Evolutionary conservation across 768 basidiomycete genomes (phyloP), one percentile per base, ranked within the genome.

Genomic region (Mycena haematopus): DNA sequence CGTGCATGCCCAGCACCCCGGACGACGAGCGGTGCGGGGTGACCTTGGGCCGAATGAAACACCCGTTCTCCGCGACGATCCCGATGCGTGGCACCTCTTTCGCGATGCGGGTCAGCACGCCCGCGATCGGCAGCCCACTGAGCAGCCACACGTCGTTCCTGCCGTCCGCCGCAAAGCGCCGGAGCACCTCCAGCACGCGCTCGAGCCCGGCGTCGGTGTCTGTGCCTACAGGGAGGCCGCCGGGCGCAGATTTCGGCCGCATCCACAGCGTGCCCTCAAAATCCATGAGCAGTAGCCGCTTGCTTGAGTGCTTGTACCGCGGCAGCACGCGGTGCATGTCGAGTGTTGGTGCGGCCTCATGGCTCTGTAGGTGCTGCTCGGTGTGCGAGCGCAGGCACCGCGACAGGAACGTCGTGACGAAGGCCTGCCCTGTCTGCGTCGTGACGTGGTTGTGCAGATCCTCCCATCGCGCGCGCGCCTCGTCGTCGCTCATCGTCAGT

Each of bases 61-160:
- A 95, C 1, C 93, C 93, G 62, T 95, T 93, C 78, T 95, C 94
- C 0, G 92, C 92, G 0, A 93, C 87, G 62, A 95, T 86, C 19
- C 93, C 93, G 55, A 95, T 77, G 40, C 80, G 81, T 1, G 91
- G 90, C 13, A 88, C 79, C 63, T 78, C 76, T 60, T 82, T 80
- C 8, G 63, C 58, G 35, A 60, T 49, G 29, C 80, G 79, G 68
- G 91, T 89, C 59, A 95, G 71, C 27, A 85, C 82, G 14, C 84
- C 86, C 60, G 80, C 82, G 27, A 89, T 79, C 13, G 86, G 83
- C 52, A 94, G 71, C 8, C 92, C 92, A 70, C 92, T 93, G 63
- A 95, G 76, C 62, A 93, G 65, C 91, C 92, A 95, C 35, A 95
- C 89, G 68, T 91, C 86, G 62, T 93, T 95, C 70, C 79, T 79